These are phyloP conservation scores for Lagenidium giganteum DNA, from an alignment of 352 stramenopile species.

Conservation along the genomic window DNA sequence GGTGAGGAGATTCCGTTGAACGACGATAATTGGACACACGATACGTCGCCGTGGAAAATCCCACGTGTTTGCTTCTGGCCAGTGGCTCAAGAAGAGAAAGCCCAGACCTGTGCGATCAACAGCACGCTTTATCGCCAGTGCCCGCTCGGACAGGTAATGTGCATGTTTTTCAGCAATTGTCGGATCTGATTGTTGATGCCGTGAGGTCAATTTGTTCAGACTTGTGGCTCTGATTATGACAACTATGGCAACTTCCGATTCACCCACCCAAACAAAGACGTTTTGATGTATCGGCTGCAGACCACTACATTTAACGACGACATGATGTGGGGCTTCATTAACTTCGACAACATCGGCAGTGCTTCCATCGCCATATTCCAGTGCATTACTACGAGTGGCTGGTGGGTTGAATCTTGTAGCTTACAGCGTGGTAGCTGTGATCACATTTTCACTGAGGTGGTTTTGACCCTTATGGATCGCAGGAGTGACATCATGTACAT, in stretches of 20 bases:
- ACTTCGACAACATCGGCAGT: constrained; percentile 86
- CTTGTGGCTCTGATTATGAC: constrained; percentile 63
- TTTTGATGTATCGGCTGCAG: constrained; percentile 29
- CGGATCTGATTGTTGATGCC: background rate
- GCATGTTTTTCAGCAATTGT: background rate
- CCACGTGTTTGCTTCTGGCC: constrained; percentile 87
- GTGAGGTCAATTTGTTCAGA: constrained; percentile 14
- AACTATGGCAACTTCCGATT: constrained; percentile 60
- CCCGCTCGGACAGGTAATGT: constrained; percentile 24
- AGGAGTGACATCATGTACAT: constrained; percentile 69
- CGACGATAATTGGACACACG: constrained; percentile 32
- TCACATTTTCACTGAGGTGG: too few relatives aligned
- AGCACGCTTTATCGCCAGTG: constrained; percentile 31
- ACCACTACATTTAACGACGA: constrained; percentile 55
- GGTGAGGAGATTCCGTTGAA: constrained; percentile 29
- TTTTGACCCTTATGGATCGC: too few relatives aligned
- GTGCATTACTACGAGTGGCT: constrained; percentile 89
- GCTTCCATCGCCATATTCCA: constrained; percentile 88
- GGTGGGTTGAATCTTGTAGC: constrained; percentile 64
- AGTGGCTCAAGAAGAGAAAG: constrained; percentile 59
- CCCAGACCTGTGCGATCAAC: constrained; percentile 51
- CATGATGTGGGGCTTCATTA: constrained; percentile 81
- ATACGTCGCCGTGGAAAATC: constrained; percentile 41
- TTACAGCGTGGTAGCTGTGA: too few relatives aligned
- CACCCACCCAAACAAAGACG: constrained; percentile 30